Conservation (phyloP, 1,284 basidiomycete genomes). For the Malassezia brasiliensis region DNA sequence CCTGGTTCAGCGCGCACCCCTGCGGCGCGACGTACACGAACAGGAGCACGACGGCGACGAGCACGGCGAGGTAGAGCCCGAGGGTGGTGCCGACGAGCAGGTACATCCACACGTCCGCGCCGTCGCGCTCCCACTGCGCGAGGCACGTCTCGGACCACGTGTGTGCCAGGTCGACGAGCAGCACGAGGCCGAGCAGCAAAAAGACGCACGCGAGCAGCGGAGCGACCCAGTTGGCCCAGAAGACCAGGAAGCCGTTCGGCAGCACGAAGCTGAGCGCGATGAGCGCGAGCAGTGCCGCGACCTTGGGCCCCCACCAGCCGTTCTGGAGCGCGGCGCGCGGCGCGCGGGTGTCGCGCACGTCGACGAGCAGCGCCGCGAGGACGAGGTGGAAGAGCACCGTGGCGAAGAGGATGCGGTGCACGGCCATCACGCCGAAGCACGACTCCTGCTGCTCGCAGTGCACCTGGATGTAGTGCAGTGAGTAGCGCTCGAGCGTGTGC, state of each 20-base stretch:
- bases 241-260: conserved; percentile 86
- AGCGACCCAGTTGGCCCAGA: conserved; percentile 86
- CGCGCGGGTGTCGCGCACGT: conserved; percentile 77
- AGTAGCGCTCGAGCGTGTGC: conserved; percentile 78
- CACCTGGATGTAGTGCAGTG: conserved; percentile 96
- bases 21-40: conserved; percentile 83
- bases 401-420: conserved; percentile 94
- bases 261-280: conserved; percentile 77
- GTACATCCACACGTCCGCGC: conserved; percentile 88
- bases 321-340: conserved; percentile 93
- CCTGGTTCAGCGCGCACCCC: conserved; percentile 79
- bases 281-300: conserved; percentile 71
- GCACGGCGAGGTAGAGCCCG: conserved; percentile 70
- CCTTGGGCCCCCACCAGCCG: conserved; percentile 99
- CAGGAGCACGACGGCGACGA: conserved; percentile 74
- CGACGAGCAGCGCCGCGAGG: conserved; percentile 67
- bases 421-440: conserved; percentile 95
- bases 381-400: conserved; percentile 79
- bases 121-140: conserved; percentile 80
- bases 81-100: conserved; percentile 88
- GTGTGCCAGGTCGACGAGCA: conserved; percentile 97
- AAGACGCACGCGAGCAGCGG: conserved; percentile 85
- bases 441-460: conserved; percentile 73
- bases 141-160: conserved; percentile 95
- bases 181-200: conserved; percentile 85